phyloP scores from a whole-genome alignment of 768 basidiomycete species.

The Collybia sp. region DNA sequence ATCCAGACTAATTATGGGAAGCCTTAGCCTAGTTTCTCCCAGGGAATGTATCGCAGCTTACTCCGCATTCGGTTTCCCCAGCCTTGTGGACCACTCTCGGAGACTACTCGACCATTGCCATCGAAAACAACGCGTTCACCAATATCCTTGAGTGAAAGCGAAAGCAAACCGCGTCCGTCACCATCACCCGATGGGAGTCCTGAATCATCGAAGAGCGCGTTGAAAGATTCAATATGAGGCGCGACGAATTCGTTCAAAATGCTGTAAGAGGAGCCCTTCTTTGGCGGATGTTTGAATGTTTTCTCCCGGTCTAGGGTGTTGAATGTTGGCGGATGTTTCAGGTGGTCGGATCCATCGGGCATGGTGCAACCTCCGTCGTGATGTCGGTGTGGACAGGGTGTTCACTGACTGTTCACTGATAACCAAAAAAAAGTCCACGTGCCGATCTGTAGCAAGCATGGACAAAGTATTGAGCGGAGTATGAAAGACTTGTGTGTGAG shows the following conservation, averaged over 20 bases:
- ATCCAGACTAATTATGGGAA: slow-evolving; percentile 71
- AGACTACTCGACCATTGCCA: slow-evolving; percentile 48
- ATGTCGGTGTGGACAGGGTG: slow-evolving; percentile 1
- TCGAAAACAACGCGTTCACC: slow-evolving; percentile 93
- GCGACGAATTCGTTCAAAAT: slow-evolving; percentile 90
- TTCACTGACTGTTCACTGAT: not conserved
- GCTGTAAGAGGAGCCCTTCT: slow-evolving; percentile 61
- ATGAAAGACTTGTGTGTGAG: slow-evolving; percentile 23
- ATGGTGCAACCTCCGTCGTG: slow-evolving; percentile 24
- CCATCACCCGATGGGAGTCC: slow-evolving; percentile 71
- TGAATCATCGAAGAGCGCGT: slow-evolving; percentile 92
- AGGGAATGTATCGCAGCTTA: slow-evolving; percentile 35
- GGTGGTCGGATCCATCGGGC: slow-evolving; percentile 42
- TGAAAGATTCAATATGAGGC: slow-evolving; percentile 95
- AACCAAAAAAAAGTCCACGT: slow-evolving; percentile 28
- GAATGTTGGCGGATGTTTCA: slow-evolving; percentile 55
- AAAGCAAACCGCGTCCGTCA: slow-evolving; percentile 76
- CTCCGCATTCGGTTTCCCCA: slow-evolving; percentile 86
- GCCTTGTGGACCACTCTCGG: slow-evolving; percentile 46
- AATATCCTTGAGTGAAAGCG: slow-evolving; percentile 77
- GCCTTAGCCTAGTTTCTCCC: not conserved
- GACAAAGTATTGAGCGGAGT: slow-evolving; percentile 25
- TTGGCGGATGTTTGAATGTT: slow-evolving; percentile 71
- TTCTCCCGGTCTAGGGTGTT: slow-evolving; percentile 79
- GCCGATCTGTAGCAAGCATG: slow-evolving; percentile 17